Percentiles rank a stretch among this genome's conserved stretches.
phyloP scores from a whole-genome alignment of 257 asterid species.

The Solanum tarijense region DNA sequence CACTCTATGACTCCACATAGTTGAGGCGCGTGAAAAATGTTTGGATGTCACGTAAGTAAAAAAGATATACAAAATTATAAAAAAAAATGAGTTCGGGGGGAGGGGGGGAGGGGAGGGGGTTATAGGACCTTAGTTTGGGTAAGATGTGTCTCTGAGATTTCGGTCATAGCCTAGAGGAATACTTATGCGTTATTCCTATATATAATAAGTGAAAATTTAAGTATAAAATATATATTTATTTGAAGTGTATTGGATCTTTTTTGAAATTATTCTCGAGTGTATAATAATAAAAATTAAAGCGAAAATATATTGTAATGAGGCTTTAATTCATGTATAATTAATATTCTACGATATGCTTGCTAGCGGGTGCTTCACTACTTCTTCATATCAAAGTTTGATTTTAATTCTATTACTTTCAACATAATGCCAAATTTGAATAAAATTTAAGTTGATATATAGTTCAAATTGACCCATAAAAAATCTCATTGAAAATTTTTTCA shows the following conservation, averaged over 20 bases:
- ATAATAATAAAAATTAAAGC: not conserved
- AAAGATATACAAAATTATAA: too few species aligned
- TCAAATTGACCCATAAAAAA: not conserved
- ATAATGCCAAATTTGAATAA: not conserved
- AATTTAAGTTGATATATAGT: not conserved
- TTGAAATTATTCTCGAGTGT: not conserved
- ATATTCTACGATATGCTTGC: not conserved
- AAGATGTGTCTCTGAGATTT: too few species aligned
- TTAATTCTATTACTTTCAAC: not conserved
- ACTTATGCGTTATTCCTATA: too few species aligned
- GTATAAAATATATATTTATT: too few species aligned
- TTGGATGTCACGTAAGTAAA: too few species aligned
- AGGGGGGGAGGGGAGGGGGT: too few species aligned
- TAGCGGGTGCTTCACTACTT: not conserved
- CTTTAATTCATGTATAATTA: not conserved
- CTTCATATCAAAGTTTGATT: not conserved
- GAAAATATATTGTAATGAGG: not conserved
- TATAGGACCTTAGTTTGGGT: too few species aligned
- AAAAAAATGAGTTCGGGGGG: too few species aligned
- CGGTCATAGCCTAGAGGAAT: too few species aligned
- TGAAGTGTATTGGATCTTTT: not conserved
- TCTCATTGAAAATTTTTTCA: not conserved
- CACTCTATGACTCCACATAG: too few species aligned
- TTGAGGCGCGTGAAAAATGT: too few species aligned
- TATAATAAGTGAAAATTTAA: too few species aligned